phyloP scores from a whole-genome alignment of 2,329 filamentous ascomycete genomes.

The Arthrobotrys sphaeroides region DNA sequence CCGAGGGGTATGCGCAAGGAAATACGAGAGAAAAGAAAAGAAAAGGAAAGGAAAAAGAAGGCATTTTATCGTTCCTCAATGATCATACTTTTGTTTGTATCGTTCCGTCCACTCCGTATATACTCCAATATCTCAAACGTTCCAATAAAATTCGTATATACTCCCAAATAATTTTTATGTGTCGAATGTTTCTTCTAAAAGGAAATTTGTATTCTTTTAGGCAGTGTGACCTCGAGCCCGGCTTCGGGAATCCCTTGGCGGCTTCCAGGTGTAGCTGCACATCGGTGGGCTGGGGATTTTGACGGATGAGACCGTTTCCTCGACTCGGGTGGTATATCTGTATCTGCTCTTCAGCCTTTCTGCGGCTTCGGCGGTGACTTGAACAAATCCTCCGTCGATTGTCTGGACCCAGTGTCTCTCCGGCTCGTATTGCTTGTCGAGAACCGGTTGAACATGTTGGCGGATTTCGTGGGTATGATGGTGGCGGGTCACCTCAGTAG shows the following conservation, averaged over 20 bases:
- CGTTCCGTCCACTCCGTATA: constrained; percentile 2
- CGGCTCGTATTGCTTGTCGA: constrained; percentile 30
- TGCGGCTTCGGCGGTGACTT: constrained; percentile 40
- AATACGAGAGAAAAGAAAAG: neutral
- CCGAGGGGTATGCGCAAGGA: constrained; percentile 4
- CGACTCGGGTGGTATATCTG: constrained; percentile 41
- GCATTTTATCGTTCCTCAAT: constrained; percentile 17
- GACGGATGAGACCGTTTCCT: constrained; percentile 24
- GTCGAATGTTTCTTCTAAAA: neutral
- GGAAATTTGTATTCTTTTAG: too few relatives aligned
- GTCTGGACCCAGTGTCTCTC: constrained; percentile 50
- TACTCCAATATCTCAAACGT: neutral
- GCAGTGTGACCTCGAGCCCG: constrained; percentile 41
- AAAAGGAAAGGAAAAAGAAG: constrained; percentile 2
- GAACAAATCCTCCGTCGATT: constrained; percentile 42
- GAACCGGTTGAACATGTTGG: constrained; percentile 40
- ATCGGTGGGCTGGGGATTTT: constrained; percentile 19
- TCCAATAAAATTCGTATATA: neutral
- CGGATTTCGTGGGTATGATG: constrained; percentile 49
- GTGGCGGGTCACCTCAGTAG: constrained; percentile 44
- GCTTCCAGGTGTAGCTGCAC: constrained; percentile 49
- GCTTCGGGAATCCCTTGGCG: constrained; percentile 24
- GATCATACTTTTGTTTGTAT: constrained; percentile 20
- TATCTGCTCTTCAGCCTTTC: constrained; percentile 47
- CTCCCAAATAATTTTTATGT: neutral